Percentiles rank a stretch among this genome's conserved stretches.
phyloP scores from a whole-genome alignment of 371 early-diverging fungal genomes.

The Funneliformis caledonium region DNA sequence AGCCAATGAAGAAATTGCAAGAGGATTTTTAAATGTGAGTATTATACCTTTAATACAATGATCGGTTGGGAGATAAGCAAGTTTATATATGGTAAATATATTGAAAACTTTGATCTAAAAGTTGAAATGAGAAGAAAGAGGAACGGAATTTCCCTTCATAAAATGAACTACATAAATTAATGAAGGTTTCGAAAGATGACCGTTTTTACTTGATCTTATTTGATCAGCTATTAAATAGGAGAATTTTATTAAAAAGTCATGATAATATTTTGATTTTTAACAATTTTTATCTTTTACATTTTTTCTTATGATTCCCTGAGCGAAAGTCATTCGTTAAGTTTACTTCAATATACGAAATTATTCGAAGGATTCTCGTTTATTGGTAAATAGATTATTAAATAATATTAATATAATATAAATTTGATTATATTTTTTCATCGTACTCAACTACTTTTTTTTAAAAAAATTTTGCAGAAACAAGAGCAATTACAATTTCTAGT shows the following conservation, averaged over 20 bases:
- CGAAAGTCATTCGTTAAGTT: too few species aligned
- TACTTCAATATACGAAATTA: too few species aligned
- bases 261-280: not conserved
- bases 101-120: not conserved
- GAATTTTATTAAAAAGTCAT: too few species aligned
- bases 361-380: too few species aligned
- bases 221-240: constrained; percentile 20
- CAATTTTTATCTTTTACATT: too few species aligned
- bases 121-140: constrained; percentile 31
- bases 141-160: constrained; percentile 22
- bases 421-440: too few species aligned
- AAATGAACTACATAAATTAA: not conserved
- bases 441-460: too few species aligned
- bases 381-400: too few species aligned
- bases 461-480: too few species aligned
- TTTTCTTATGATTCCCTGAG: too few species aligned
- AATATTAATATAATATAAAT: too few species aligned
- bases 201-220: constrained; percentile 36
- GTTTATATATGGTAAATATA: not conserved
- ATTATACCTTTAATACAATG: constrained; percentile 4
- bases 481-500: too few species aligned
- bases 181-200: constrained; percentile 25
- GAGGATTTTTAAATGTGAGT: constrained; percentile 11
- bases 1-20: not conserved
- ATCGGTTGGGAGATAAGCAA: not conserved